Base-by-base conservation (phyloP, 2,329 filamentous ascomycete species). In the Fusarium siculi region DNA sequence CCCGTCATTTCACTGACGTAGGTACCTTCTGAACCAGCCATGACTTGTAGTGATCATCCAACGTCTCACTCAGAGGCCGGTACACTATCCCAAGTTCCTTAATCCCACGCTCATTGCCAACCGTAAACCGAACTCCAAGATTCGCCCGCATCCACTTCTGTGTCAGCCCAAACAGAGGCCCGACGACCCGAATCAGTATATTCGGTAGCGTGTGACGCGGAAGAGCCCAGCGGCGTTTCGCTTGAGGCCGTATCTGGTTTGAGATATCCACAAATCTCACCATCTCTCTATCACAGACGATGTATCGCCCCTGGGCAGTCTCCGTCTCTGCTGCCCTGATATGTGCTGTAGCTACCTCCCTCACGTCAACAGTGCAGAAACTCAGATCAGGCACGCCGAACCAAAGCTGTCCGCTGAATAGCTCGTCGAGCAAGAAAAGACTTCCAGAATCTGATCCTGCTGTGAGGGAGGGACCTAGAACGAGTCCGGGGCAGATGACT, bases 101-200 rank as follows among this genome's bases (percentile, higher is more conserved):
- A 7, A 57, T 47, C 5, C 54, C 23, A 25, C 54, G 54, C 11
- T 57, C n/a, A 36, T 57, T 57, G 4, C 42, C 40, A 47, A 57
- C 39, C 5, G 11, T 7, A 23, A 57, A 57, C 5, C 54, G 19
- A 16, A 57, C 19, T 1, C 54, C 54, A n/a, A 57, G 54, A 36
- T 57, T 57, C 14, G 54, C 54, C 9, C 54, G n/a, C 54, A 57
- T 57, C 54, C 54, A 57, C 30, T 44, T 57, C 32, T 47, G 39
- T 23, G 54, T 28, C 28, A 57, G 11, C 7, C 54, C 54, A 8
- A 57, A 57, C 19, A 57, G 6, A 47, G 54, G 54, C 18, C 54
- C 54, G 1, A 57, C 14, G 23, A 57, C 9, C 25, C 54, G 54
- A 18, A 57, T 12, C n/a, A 57, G n/a, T 5, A 47, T 7, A 28